phyloP scores from a whole-genome alignment of 1,284 basidiomycete species.

The Papiliotrema nemorosa region DNA sequence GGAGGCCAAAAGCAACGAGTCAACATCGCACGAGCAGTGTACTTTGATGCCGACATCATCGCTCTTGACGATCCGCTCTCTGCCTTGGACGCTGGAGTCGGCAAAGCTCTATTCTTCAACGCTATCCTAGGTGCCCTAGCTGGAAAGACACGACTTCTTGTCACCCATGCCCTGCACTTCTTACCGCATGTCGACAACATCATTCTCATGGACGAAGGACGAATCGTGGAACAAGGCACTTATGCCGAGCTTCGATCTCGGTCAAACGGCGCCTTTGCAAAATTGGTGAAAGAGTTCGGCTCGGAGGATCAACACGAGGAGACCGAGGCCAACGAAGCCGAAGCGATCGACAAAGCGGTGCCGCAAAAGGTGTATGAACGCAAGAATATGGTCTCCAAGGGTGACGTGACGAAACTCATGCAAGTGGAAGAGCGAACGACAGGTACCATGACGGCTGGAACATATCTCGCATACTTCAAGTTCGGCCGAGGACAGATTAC shows the following conservation, averaged over 20 bases:
- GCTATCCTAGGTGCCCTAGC: conserved; percentile 63
- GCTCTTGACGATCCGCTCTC: conserved; percentile 79
- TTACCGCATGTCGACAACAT: conserved; percentile 50
- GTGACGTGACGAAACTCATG: conserved; percentile 49
- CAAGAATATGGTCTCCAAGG: conserved; percentile 40
- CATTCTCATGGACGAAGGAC: conserved; percentile 59
- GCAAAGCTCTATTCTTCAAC: conserved; percentile 76
- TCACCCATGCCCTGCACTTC: conserved; percentile 54
- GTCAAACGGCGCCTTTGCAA: conserved; percentile 64
- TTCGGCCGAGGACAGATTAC: conserved; percentile 53
- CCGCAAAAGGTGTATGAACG: conserved; percentile 43
- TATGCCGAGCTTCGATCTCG: conserved; percentile 63
- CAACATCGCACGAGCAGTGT: conserved; percentile 72
- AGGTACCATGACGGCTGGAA: conserved; percentile 41
- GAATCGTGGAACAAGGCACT: conserved; percentile 70
- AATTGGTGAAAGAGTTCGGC: conserved; percentile 66
- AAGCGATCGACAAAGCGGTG: conserved; percentile 45
- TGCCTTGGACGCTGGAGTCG: conserved; percentile 81
- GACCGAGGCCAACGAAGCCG: conserved; percentile 45
- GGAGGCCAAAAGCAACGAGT: conserved; percentile 52
- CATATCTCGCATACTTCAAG: conserved; percentile 51
- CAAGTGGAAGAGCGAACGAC: conserved; percentile 49
- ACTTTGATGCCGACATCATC: conserved; percentile 78
- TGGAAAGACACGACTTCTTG: conserved; percentile 73
- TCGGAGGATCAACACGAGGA: conserved; percentile 53